Evolutionary conservation across 1,284 basidiomycete genomes (phyloP).

Genomic region (Ceratobasidium sp.): DNA sequence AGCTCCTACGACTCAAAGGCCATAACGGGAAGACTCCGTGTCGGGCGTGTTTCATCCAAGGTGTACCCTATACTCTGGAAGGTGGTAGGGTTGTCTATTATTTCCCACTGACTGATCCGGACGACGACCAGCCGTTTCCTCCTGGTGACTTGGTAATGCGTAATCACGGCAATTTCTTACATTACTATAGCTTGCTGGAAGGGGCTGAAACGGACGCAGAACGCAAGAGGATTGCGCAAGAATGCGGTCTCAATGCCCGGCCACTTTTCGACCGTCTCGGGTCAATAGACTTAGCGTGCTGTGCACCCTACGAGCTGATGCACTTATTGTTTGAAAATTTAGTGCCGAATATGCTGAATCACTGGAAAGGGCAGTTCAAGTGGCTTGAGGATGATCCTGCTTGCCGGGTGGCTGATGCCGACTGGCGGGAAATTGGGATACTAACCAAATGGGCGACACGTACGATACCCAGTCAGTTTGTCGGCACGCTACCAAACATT

Average conservation of each 20-base stretch:
- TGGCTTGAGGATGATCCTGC: conserved; percentile 42
- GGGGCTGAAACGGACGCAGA: not conserved
- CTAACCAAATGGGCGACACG: conserved; percentile 44
- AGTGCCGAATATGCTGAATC: conserved; percentile 37
- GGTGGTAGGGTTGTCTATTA: not conserved
- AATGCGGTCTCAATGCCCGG: conserved; percentile 31
- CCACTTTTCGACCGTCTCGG: conserved; percentile 42
- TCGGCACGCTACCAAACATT: conserved; percentile 47
- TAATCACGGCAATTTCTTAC: not conserved
- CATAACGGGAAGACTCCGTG: not conserved
- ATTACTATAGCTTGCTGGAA: not conserved
- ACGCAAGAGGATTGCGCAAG: not conserved
- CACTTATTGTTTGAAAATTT: conserved; percentile 45
- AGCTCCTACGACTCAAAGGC: not conserved
- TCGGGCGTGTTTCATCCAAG: not conserved
- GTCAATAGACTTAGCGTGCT: conserved; percentile 42
- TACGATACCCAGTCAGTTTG: conserved; percentile 49
- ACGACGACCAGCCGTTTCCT: not conserved
- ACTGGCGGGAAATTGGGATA: conserved; percentile 47
- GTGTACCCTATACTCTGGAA: not conserved
- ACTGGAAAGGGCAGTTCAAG: conserved; percentile 50
- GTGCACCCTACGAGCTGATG: conserved; percentile 48
- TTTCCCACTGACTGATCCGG: conserved; percentile 8
- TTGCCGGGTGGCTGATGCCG: conserved; percentile 38
- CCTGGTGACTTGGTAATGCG: not conserved